A percentile compares a stretch with the other conserved stretches of the same genome.
These are phyloP conservation scores for Collybia mongolica DNA, from an alignment of 768 basidiomycete genomes.

Conservation along the genomic window DNA sequence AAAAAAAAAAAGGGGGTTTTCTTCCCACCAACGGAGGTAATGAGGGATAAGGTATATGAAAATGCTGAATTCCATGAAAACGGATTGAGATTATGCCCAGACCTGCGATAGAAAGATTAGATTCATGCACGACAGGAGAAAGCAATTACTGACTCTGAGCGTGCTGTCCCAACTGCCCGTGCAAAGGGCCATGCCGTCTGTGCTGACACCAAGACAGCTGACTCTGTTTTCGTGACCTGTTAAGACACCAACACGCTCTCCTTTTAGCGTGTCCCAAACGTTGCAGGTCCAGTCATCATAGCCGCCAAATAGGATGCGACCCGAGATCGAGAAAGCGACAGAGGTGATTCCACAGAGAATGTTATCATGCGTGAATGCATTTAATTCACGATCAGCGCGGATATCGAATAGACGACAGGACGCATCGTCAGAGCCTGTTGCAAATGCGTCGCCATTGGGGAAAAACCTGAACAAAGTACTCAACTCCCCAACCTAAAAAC, in stretches of 20 bases:
- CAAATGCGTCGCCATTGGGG: constrained; percentile 99
- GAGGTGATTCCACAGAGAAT: constrained; percentile 99
- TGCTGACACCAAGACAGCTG: constrained; percentile 92
- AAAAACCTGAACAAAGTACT: constrained; percentile 70
- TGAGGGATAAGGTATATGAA: constrained; percentile 19
- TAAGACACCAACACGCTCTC: constrained; percentile 95
- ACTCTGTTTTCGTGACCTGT: constrained; percentile 99
- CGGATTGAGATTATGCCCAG: constrained; percentile 68
- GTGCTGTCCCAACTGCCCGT: constrained; percentile 99
- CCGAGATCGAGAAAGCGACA: constrained; percentile 97
- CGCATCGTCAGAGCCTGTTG: constrained; percentile 97
- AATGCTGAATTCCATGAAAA: constrained; percentile 13
- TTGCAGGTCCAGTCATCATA: constrained; percentile 99
- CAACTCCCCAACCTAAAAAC: not conserved
- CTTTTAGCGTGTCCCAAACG: constrained; percentile 99
- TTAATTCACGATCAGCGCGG: constrained; percentile 94
- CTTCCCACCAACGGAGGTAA: constrained; percentile 13
- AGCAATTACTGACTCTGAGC: constrained; percentile 65
- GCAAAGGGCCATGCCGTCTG: constrained; percentile 98
- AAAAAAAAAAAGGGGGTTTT: constrained; percentile 16
- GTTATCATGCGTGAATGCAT: constrained; percentile 97
- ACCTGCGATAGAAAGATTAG: constrained; percentile 47
- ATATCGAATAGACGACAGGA: constrained; percentile 98
- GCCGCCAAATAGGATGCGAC: constrained; percentile 95
- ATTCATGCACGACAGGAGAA: constrained; percentile 4